A percentile compares a stretch with the other conserved stretches of the same genome.
phyloP scores from a whole-genome alignment of 2,329 filamentous ascomycete genomes.

The Phialocephala sp. region DNA sequence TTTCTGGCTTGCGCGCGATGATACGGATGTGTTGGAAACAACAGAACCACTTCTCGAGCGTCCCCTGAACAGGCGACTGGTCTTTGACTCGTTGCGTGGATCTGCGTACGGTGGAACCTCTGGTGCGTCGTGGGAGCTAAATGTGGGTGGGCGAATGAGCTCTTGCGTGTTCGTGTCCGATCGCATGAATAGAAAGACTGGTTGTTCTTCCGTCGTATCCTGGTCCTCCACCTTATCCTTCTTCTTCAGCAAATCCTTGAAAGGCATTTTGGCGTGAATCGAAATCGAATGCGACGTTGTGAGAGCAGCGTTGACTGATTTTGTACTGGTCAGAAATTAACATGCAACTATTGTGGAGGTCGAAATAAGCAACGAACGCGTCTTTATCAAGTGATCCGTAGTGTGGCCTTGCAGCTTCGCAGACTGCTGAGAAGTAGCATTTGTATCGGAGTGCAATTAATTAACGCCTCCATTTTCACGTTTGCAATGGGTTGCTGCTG shows the following conservation, averaged over 20 bases:
- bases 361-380: constrained; percentile 8
- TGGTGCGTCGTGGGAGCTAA: constrained; percentile 46
- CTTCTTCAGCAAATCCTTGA: constrained; percentile 67
- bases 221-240: constrained; percentile 57
- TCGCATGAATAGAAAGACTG: constrained; percentile 82
- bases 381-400: constrained; percentile 31
- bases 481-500: constrained; percentile 26
- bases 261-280: constrained; percentile 53
- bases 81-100: constrained; percentile 36
- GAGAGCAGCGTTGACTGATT: constrained; percentile 1
- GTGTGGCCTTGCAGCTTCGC: constrained; percentile 33
- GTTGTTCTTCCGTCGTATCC: constrained; percentile 40
- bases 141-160: constrained; percentile 72
- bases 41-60: constrained; percentile 49
- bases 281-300: not conserved
- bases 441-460: constrained; percentile 4
- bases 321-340: constrained; percentile 10
- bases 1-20: constrained; percentile 30
- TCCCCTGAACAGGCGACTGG: constrained; percentile 42
- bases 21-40: constrained; percentile 50
- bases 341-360: constrained; percentile 5
- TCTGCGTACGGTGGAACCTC: constrained; percentile 23
- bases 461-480: constrained; percentile 9
- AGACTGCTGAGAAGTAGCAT: constrained; percentile 27
- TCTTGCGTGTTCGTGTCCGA: constrained; percentile 83